Evolutionary conservation across 768 basidiomycete genomes (phyloP), one percentile per base, ranked within the genome.

Genomic region (Leucocoprinus sp.): DNA sequence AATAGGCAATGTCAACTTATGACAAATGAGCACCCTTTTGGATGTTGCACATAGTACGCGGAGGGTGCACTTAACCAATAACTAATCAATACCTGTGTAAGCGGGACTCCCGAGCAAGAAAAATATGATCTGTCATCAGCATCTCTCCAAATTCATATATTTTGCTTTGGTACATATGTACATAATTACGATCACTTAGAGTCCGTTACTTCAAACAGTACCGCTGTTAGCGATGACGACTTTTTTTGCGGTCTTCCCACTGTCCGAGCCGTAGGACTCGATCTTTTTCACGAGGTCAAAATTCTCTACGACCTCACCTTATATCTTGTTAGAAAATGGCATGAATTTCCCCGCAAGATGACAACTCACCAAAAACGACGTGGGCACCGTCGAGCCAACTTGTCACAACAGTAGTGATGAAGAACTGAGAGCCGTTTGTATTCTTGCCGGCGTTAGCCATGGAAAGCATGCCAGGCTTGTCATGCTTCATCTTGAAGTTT

Each of bases 371-470:
- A 57, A 95, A 93, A 38, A 93, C 90, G 64, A 90, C 84, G 64
- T 91, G 83, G 46, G 72, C 75, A 47, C 82, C 83, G 60, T 93
- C 86, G 49, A 93, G 78, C 87, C 86, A 90, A 28, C 69, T 64
- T 2, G 86, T 86, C 26, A 67, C 64, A 45, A 80, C 81, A 31
- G 89, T 93, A 52, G 86, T 90, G 69, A 93, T 80, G 74, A 95
- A 93, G 76, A 93, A 93, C 63, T 75, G 78, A 15, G 78, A 86
- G 11, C 86, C 90, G 58, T 93, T 93, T 53, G 91, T 93, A 69
- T 90, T 80, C 59, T 64, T 66, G 24, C 82, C 84, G 4, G 82
- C 75, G 57, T 93, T 92, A 18, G 89, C 89, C 82, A 86, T 86
- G 42, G 82, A 84, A 31, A 87, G 68, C 37, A 83, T 59, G 42